Evolutionary conservation across 352 stramenopile genomes (phyloP).

Genomic region (Globisporangium abappressorium): DNA sequence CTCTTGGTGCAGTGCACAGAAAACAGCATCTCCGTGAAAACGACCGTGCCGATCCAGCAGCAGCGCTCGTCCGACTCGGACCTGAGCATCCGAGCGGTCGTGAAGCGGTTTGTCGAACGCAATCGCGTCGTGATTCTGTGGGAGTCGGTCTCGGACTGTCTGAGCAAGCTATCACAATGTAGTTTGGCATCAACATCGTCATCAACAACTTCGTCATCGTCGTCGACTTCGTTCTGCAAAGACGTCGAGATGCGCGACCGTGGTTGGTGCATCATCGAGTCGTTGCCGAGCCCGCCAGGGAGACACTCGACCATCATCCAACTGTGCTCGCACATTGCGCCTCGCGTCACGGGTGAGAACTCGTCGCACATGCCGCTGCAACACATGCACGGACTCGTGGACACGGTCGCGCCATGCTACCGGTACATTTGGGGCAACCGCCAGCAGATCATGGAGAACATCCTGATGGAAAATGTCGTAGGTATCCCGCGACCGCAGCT

Average conservation of each 20-base stretch:
- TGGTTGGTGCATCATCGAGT: slow-evolving; percentile 46
- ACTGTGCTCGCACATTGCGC: slow-evolving; percentile 49
- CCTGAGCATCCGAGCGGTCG: slow-evolving; percentile 33
- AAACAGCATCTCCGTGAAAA: slow-evolving; percentile 42
- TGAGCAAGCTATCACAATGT: slow-evolving; percentile 8
- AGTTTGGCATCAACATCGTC: slow-evolving; percentile 3
- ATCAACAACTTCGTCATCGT: slow-evolving; percentile 3
- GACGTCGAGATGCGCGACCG: slow-evolving; percentile 44
- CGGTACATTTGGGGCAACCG: slow-evolving; percentile 43
- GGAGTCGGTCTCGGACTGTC: slow-evolving; percentile 44
- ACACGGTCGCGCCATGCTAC: slow-evolving; percentile 42
- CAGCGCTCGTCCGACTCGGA: slow-evolving; percentile 31
- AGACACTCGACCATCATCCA: slow-evolving; percentile 42
- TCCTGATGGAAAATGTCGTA: slow-evolving; percentile 45
- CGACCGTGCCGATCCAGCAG: slow-evolving; percentile 32
- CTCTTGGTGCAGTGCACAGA: slow-evolving; percentile 14
- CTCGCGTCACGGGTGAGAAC: slow-evolving; percentile 28
- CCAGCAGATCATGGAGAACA: slow-evolving; percentile 46
- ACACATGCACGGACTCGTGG: slow-evolving; percentile 42
- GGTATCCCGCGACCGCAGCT: slow-evolving; percentile 8
- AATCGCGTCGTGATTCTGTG: slow-evolving; percentile 48
- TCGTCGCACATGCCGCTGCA: slow-evolving; percentile 34
- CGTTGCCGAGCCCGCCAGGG: slow-evolving; percentile 23
- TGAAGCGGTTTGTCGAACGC: slow-evolving; percentile 38
- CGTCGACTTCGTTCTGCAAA: slow-evolving; percentile 25